These are phyloP conservation scores for Tolypocladium endophyticum DNA, from an alignment of 2,329 filamentous ascomycete species.

Conservation along the genomic window DNA sequence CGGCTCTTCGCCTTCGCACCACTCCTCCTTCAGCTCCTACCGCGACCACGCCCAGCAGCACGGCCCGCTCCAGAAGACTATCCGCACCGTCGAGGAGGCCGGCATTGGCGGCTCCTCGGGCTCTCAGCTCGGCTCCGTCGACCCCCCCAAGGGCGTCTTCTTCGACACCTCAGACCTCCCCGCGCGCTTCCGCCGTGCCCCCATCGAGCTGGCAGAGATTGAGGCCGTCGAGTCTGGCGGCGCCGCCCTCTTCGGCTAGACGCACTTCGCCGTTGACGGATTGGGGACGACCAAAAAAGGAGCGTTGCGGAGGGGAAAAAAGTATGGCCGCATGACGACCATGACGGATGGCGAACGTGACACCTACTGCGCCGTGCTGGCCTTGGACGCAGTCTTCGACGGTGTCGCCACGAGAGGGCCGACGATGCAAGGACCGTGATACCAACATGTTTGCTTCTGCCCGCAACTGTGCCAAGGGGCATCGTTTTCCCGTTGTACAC, in stretches of 20 bases:
- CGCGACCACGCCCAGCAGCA: conserved; percentile 70
- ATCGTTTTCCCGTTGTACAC: neutral
- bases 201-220: conserved; percentile 74
- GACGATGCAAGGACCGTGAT: neutral
- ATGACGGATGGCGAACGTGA: neutral
- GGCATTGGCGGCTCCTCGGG: conserved; percentile 55
- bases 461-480: neutral
- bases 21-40: conserved; percentile 63
- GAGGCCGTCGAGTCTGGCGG: conserved; percentile 93
- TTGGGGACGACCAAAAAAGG: neutral
- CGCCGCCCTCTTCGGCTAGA: conserved; percentile 46
- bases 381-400: neutral
- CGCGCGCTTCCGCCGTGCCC: conserved; percentile 64
- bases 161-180: conserved; percentile 90
- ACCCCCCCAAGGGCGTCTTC: conserved; percentile 61
- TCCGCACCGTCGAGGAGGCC: conserved; percentile 21
- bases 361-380: neutral
- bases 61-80: conserved; percentile 57
- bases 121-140: conserved; percentile 60
- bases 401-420: neutral
- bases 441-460: neutral
- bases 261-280: neutral
- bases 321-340: neutral
- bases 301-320: neutral
- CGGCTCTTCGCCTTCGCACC: conserved; percentile 24